These are phyloP conservation scores for Aspergillus taichungensis DNA, from an alignment of 495 filamentous ascomycete species.

Conservation along the genomic window DNA sequence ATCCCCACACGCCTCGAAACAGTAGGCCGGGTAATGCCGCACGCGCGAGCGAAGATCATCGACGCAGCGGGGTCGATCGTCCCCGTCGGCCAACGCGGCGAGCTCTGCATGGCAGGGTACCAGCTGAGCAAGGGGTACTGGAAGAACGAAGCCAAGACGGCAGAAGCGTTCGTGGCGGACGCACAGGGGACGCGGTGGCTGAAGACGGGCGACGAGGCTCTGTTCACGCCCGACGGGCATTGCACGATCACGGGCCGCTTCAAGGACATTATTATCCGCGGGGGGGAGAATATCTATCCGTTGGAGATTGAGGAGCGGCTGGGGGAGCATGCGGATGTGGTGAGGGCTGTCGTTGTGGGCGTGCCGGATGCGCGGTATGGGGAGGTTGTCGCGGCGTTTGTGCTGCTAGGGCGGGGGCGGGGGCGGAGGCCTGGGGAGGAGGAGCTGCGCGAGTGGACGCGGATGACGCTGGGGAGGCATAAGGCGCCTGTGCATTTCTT, in stretches of 20 bases:
- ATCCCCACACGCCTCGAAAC: constrained; percentile 51
- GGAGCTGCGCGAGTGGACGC: constrained; percentile 50
- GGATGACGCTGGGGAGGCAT: constrained; percentile 52
- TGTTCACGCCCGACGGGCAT: constrained; percentile 55
- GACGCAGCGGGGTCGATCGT: constrained; percentile 49
- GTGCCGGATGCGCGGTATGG: too few relatives aligned
- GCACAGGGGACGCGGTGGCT: constrained; percentile 53
- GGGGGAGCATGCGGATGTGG: constrained; percentile 54
- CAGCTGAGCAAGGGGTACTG: constrained; percentile 62
- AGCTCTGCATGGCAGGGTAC: constrained; percentile 62
- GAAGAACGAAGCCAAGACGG: constrained; percentile 61
- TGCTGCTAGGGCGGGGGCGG: too few relatives aligned
- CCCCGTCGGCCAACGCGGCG: constrained; percentile 49
- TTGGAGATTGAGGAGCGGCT: constrained; percentile 55
- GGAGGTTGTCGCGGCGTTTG: too few relatives aligned
- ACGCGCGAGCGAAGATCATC: constrained; percentile 60
- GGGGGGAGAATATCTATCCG: constrained; percentile 45
- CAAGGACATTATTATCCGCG: constrained; percentile 82
- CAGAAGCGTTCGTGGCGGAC: constrained; percentile 51
- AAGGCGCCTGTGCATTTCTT: constrained; percentile 60
- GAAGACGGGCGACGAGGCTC: constrained; percentile 61
- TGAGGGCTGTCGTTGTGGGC: too few relatives aligned
- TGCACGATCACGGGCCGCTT: constrained; percentile 62
- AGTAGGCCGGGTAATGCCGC: constrained; percentile 59
- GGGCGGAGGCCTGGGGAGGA: constrained; percentile 17